These are phyloP conservation scores for Lichtheimia ornata DNA, from an alignment of 371 early-diverging fungal genomes.

Conservation along the genomic window DNA sequence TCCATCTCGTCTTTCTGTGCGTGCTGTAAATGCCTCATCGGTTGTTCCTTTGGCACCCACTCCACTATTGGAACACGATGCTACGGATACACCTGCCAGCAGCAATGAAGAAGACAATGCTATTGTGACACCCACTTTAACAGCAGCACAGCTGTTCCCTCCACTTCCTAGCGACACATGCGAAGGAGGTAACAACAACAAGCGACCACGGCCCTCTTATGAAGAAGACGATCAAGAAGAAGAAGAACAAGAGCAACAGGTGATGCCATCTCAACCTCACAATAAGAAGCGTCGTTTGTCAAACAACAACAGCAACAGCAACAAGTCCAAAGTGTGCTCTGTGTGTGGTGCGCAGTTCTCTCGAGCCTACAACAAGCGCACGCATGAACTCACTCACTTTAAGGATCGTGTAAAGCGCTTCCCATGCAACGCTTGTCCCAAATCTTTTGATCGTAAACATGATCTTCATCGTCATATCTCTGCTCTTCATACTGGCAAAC, in stretches of 20 bases:
- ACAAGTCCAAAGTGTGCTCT: slow-evolving; percentile 31
- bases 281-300: background rate
- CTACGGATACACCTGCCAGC: too few relatives aligned
- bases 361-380: slow-evolving; percentile 70
- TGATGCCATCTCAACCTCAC: background rate
- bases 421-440: slow-evolving; percentile 53
- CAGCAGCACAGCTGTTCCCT: slow-evolving; percentile 4
- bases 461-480: slow-evolving; percentile 75
- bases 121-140: too few relatives aligned
- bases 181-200: too few relatives aligned
- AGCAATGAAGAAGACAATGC: too few relatives aligned
- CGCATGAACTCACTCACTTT: slow-evolving; percentile 74
- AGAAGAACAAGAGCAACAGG: background rate
- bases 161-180: background rate
- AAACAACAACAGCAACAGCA: background rate
- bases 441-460: slow-evolving; percentile 65
- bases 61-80: too few relatives aligned
- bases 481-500: slow-evolving; percentile 60
- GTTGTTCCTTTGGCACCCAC: too few relatives aligned
- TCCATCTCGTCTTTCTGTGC: background rate
- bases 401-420: slow-evolving; percentile 64
- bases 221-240: slow-evolving; percentile 1
- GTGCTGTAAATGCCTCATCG: too few relatives aligned
- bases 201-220: background rate
- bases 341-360: slow-evolving; percentile 60